phyloP scores from a whole-genome alignment of 75 land plant species.

The Cunninghamia lanceolata region DNA sequence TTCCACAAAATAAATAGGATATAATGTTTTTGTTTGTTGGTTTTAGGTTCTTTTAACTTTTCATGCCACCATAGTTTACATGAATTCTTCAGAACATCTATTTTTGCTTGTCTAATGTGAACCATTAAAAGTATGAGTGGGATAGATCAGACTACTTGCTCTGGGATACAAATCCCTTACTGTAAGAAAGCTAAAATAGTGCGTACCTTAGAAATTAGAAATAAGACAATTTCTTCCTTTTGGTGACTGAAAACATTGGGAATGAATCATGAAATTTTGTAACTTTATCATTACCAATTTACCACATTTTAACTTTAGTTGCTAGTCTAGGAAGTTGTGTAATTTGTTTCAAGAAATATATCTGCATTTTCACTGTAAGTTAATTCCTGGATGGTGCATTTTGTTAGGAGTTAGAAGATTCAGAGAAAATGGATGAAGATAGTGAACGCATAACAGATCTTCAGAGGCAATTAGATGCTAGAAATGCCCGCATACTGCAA shows the following conservation, averaged over 20 bases:
- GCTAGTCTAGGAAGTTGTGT: background rate
- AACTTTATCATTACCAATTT: background rate
- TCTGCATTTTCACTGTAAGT: background rate
- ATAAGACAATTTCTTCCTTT: background rate
- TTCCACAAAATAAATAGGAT: background rate
- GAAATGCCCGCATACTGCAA: constrained; percentile 49
- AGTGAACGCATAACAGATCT: constrained; percentile 76
- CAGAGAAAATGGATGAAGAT: constrained; percentile 98
- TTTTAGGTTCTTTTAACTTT: background rate
- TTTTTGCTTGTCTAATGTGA: background rate
- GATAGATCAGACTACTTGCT: background rate
- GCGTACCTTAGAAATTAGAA: background rate
- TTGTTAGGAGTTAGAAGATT: constrained; percentile 80
- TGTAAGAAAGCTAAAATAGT: background rate
- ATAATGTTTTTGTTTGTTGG: background rate
- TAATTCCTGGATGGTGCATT: background rate
- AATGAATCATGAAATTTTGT: background rate
- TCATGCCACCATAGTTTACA: background rate
- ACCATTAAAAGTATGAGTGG: background rate
- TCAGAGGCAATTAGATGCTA: constrained; percentile 44
- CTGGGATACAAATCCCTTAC: background rate
- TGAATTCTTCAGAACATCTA: background rate
- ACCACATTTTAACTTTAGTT: background rate
- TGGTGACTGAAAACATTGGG: background rate
- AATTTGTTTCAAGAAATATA: background rate